Percentiles rank a stretch among this genome's conserved stretches.
Conservation (phyloP, 441 rosid genomes). For the Daphne laureola region DNA sequence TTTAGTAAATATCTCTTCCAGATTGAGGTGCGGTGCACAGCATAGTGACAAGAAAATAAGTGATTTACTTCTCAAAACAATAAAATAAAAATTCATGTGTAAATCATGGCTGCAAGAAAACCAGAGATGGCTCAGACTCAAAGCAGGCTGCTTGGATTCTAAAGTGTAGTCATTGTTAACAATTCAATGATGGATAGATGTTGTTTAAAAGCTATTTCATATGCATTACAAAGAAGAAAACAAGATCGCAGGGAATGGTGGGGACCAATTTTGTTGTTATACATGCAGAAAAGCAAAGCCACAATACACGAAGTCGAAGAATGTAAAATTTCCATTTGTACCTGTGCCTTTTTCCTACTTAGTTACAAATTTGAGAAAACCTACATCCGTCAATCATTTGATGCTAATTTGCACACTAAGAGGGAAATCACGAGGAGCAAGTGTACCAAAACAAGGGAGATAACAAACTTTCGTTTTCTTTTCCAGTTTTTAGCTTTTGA, state of each 20-base stretch:
- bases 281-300: slow-evolving; percentile 7
- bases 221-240: not conserved
- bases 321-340: not conserved
- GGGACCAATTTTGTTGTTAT: not conserved
- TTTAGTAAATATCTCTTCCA: no score
- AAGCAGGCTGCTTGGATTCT: no score
- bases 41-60: no score
- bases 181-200: no score
- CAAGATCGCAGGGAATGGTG: not conserved
- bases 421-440: slow-evolving; percentile 1
- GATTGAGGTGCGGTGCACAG: no score
- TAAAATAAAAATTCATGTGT: no score
- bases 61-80: no score
- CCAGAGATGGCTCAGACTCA: no score
- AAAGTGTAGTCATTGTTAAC: no score
- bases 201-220: no score
- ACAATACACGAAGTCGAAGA: not conserved
- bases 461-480: slow-evolving; percentile 6
- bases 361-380: slow-evolving; percentile 1
- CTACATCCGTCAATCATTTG: not conserved
- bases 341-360: not conserved
- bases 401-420: not conserved
- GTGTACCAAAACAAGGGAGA: not conserved
- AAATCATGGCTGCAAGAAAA: no score
- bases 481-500: no score